Percentiles rank a stretch among this genome's conserved stretches.
phyloP scores from a whole-genome alignment of 75 land plant species.

The Sequoia sempervirens region DNA sequence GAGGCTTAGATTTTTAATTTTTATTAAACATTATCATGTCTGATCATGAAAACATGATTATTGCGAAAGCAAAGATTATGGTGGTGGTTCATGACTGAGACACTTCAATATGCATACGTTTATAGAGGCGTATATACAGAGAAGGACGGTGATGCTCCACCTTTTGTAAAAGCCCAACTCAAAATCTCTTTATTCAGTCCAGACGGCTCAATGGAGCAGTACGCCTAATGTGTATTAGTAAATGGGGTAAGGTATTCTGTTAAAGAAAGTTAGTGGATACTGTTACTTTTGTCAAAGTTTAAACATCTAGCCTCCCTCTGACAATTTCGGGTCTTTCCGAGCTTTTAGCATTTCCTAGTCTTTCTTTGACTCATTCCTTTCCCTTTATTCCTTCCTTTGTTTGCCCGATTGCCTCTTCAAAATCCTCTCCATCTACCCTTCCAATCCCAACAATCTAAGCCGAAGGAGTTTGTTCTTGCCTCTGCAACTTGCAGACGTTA shows the following conservation, averaged over 20 bases:
- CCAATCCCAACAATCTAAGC: not conserved
- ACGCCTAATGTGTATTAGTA: not conserved
- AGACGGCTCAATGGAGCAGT: not conserved
- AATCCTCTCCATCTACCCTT: not conserved
- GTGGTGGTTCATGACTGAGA: not conserved
- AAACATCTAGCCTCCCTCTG: not conserved
- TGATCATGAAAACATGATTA: conserved; percentile 3
- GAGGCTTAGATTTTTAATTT: not conserved
- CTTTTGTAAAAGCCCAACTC: not conserved
- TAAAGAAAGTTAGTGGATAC: not conserved
- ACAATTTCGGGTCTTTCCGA: not conserved
- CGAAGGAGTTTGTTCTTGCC: not conserved
- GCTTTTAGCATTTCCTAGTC: not conserved
- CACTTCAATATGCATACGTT: not conserved
- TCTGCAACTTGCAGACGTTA: conserved; percentile 3
- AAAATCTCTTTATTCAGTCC: not conserved
- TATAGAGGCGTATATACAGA: not conserved
- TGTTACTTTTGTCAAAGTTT: conserved; percentile 7
- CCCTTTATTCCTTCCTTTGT: conserved; percentile 6
- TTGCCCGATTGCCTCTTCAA: not conserved
- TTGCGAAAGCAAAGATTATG: not conserved
- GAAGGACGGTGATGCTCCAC: not conserved
- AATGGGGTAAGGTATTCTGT: not conserved
- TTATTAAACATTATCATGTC: not conserved
- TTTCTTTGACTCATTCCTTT: conserved; percentile 4